Evolutionary conservation across 2,329 filamentous ascomycete species (phyloP), one percentile per base, ranked within the genome.

Genomic region (Aspergillus ochraceus): DNA sequence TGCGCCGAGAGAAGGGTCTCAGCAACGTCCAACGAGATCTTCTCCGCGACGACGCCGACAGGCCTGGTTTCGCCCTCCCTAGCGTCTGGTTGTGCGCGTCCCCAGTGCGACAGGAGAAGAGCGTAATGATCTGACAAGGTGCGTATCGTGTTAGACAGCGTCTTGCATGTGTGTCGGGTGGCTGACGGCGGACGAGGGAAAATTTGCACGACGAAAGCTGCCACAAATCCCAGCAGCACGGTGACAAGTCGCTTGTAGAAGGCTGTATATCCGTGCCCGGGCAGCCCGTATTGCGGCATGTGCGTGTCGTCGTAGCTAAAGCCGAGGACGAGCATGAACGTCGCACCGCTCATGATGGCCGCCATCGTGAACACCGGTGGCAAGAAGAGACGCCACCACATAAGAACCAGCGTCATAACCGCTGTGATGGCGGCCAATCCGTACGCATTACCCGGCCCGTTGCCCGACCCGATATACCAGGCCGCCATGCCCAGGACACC

Each of bases 401-500:
- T 71, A 1, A 77, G 58, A 6, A 76, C 53, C 0, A 70, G 36
- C 2, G 74, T 59, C 11, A 74, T 66, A 2, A 68, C 69, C 6
- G 70, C 77, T 52, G 75, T 69, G 9, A 76, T 70, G 1, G 81
- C 82, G 2, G 74, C 80, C 52, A 84, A 68, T 0, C 82, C 82
- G 22, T 83, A 84, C 0, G 81, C 75, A 59, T 83, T 84, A 0
- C 82, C 82, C 0, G 66, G 58, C 0, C 82, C 82, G 26, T 67
- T 66, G 0, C 81, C 82, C 1, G 82, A 80, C 0, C 81, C 82
- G 19, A 82, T 79, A 46, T 84, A 84, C 82, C 82, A 84, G 1
- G 76, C 76, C 0, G 79, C 68, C 65, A 84, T 70, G 0, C 79
- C 82, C 8, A 83, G 53, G 0, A 80, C 65, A 14, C 82, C 82